Conservation (phyloP, 2,329 filamentous ascomycete genomes). For the Cladosporium colombiae region DNA sequence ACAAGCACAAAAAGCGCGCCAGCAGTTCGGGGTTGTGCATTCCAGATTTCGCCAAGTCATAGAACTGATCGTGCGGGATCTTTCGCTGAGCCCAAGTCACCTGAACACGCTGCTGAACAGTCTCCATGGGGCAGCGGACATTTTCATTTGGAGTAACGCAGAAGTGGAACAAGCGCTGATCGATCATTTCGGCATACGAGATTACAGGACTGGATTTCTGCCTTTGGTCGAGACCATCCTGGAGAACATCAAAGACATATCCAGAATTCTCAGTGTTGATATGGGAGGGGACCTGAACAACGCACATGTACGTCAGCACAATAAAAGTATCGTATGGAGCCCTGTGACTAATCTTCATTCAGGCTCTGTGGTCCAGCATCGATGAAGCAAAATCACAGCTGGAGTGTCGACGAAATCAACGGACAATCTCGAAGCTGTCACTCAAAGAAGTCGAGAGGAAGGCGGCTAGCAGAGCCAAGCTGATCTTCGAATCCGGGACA, state of each 20-base stretch:
- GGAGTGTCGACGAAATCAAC: neutral
- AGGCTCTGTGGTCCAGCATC: neutral
- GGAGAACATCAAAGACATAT: neutral
- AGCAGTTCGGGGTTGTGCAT: neutral
- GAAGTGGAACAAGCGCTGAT: neutral
- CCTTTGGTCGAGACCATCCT: neutral
- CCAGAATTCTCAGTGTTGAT: neutral
- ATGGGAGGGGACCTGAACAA: neutral
- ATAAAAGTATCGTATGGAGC: neutral
- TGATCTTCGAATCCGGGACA: neutral
- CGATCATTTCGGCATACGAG: neutral
- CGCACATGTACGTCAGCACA: neutral
- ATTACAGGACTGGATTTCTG: neutral
- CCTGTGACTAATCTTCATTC: neutral
- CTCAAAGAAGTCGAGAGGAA: neutral
- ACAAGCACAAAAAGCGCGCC: neutral
- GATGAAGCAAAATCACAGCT: neutral
- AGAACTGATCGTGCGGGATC: neutral
- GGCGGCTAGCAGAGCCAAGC: neutral
- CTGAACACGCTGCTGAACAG: neutral
- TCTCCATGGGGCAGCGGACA: neutral
- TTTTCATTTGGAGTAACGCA: neutral
- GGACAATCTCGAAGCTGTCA: neutral
- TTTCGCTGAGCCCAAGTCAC: neutral
- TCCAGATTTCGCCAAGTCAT: neutral